Conservation (phyloP, 192 early-diverging fungal genomes). For the Linnemannia hyalina region DNA sequence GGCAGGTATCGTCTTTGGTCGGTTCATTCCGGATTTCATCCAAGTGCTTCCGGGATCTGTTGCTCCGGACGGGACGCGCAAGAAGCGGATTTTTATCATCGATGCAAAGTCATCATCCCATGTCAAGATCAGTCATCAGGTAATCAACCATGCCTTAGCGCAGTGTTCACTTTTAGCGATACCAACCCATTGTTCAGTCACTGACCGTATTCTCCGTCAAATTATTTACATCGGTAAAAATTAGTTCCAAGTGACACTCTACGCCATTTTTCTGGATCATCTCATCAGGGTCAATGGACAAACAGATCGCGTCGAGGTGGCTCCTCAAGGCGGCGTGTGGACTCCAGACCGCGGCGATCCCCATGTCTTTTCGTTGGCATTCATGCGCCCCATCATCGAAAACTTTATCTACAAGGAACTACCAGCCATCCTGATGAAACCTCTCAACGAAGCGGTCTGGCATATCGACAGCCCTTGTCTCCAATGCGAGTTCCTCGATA, state of each 20-base stretch:
- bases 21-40: constrained; percentile 50
- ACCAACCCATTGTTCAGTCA: not conserved
- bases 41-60: constrained; percentile 22
- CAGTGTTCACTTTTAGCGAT: not conserved
- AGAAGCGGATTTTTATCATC: constrained; percentile 44
- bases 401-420: constrained; percentile 39
- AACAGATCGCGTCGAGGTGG: constrained; percentile 32
- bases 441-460: constrained; percentile 16
- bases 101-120: constrained; percentile 49
- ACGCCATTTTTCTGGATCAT: constrained; percentile 49
- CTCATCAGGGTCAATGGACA: constrained; percentile 39
- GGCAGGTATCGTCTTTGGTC: constrained; percentile 46
- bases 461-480: constrained; percentile 46
- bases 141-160: not conserved
- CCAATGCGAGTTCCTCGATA: constrained; percentile 48
- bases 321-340: constrained; percentile 40
- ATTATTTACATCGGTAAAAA: not conserved
- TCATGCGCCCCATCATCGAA: constrained; percentile 50
- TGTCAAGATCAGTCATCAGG: constrained; percentile 53
- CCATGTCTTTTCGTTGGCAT: constrained; percentile 27
- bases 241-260: constrained; percentile 51
- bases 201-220: not conserved
- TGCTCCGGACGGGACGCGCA: constrained; percentile 6
- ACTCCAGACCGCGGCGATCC: constrained; percentile 32
- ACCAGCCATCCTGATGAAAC: constrained; percentile 33